Base-by-base conservation (phyloP, 2,329 filamentous ascomycete genomes). In the Trichoderma sp. region DNA sequence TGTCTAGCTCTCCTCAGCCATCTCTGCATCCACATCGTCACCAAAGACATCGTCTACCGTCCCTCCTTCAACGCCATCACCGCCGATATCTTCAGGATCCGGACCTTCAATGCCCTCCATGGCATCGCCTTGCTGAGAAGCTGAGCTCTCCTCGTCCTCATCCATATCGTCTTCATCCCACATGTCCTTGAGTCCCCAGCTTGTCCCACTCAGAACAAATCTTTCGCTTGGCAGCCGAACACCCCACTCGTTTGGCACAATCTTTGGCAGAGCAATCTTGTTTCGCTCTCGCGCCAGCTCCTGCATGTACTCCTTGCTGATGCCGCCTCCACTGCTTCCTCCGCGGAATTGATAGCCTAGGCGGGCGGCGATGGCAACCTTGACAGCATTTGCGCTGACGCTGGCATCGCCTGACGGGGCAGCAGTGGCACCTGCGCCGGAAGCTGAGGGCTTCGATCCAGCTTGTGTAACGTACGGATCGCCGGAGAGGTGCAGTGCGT, bases 251-350 rank as follows among this genome's bases (percentile, higher is more conserved):
- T 88, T 88, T 55, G 87, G 85, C 13, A 87, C 83, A 17, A 92
- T 87, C 73, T 87, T 85, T 23, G 90, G 90, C 73, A 94, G 81
- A 1, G 86, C 87, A 32, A 91, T 84, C 76, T 88, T 88, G 81
- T 94, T 94, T 74, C 90, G 84, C 78, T 92, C 90, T 74, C 87
- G 85, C 13, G 92, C 93, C n/a, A 94, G 84, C 79, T 94, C 92
- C 71, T 91, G 83, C 83, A 95, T 85, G 80, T 92, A 94, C 75
- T 95, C 93, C 78, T 95, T 95, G 79, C 85, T 88, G 65, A 88
- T 83, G 9, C 87, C 88, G 39, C 86, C 83, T 9, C 83, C 85
- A 20, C 84, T 84, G 67, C 83, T 83, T 77, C 86, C 84, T 73
- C 87, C 82, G 73, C 87, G 84, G 81, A 94, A 94, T 78, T 93